Percentiles rank a stretch among this genome's conserved stretches.
phyloP scores from a whole-genome alignment of 768 basidiomycete genomes.

The Phlegmacium glaucopus region DNA sequence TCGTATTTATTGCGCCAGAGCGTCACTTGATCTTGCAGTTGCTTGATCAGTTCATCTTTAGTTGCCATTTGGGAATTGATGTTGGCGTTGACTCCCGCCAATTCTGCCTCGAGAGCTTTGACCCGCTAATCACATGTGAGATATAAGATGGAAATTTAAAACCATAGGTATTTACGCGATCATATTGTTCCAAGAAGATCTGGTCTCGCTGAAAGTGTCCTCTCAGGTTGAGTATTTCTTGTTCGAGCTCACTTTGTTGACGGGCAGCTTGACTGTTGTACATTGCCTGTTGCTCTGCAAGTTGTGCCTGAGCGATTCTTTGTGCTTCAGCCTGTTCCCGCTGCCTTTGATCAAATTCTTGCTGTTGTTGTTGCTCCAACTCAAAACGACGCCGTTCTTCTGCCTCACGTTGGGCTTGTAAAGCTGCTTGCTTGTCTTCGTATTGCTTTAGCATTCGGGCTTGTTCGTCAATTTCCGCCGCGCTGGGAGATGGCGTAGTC shows the following conservation, averaged over 20 bases:
- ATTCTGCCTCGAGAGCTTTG: constrained; percentile 90
- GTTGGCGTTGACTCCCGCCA: constrained; percentile 69
- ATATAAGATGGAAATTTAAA: not conserved
- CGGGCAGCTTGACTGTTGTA: constrained; percentile 75
- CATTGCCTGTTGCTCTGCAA: constrained; percentile 81
- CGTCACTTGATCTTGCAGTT: constrained; percentile 94
- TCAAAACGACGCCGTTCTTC: constrained; percentile 83
- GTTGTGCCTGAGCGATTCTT: constrained; percentile 83
- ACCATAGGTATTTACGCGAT: constrained; percentile 59
- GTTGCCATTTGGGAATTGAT: constrained; percentile 82
- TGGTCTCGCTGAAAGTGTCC: constrained; percentile 99
- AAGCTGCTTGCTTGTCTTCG: constrained; percentile 88
- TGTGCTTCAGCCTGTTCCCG: constrained; percentile 85
- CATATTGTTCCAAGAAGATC: constrained; percentile 96
- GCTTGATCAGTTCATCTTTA: constrained; percentile 94
- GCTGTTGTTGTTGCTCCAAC: constrained; percentile 72
- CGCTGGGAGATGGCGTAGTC: constrained; percentile 65
- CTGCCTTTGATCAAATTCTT: constrained; percentile 89
- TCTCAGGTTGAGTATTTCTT: constrained; percentile 87
- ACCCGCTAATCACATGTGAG: constrained; percentile 62
- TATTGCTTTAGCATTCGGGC: constrained; percentile 93
- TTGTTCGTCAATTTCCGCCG: constrained; percentile 81
- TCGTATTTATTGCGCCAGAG: constrained; percentile 99
- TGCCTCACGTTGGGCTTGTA: constrained; percentile 76
- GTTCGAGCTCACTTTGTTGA: constrained; percentile 79